Conservation (phyloP, 1,139 yeast species). For the Suhomyces yuchorum region DNA sequence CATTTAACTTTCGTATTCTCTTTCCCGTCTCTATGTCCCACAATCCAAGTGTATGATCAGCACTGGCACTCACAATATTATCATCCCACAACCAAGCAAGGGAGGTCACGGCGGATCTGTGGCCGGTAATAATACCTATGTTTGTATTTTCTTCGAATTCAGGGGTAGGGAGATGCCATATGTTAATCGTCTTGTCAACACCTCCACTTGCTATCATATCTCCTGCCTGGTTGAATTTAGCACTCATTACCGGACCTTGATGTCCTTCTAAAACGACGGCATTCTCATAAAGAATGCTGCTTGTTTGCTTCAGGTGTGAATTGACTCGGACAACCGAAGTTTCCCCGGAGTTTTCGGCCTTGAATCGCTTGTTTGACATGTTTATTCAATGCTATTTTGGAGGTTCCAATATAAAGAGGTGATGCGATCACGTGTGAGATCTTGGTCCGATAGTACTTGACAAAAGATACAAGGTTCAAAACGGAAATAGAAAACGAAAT, state of each 20-base stretch:
- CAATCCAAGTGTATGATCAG: conserved; percentile 52
- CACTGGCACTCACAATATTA: conserved; percentile 46
- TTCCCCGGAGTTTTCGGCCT: conserved; percentile 9
- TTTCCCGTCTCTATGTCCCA: conserved; percentile 66
- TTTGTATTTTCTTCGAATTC: conserved; percentile 30
- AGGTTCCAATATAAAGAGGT: not conserved
- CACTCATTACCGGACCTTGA: conserved; percentile 48
- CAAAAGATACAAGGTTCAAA: too few relatives aligned
- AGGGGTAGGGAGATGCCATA: conserved; percentile 47
- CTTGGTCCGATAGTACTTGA: too few relatives aligned
- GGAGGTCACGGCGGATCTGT: conserved; percentile 54
- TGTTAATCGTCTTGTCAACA: conserved; percentile 44
- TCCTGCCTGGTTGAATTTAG: conserved; percentile 48
- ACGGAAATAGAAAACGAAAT: too few relatives aligned
- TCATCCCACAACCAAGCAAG: conserved; percentile 48
- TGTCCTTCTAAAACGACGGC: conserved; percentile 48
- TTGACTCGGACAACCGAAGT: not conserved
- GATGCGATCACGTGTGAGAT: not conserved
- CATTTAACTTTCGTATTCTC: conserved; percentile 53
- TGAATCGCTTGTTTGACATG: conserved; percentile 29
- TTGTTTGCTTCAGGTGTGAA: not conserved
- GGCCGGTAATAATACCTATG: conserved; percentile 46
- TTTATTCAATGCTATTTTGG: not conserved
- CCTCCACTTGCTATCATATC: conserved; percentile 55
- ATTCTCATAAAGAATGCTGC: conserved; percentile 16